These are phyloP conservation scores for Sporothrix dimorphospora DNA, from an alignment of 2,329 filamentous ascomycete genomes.

Conservation along the genomic window DNA sequence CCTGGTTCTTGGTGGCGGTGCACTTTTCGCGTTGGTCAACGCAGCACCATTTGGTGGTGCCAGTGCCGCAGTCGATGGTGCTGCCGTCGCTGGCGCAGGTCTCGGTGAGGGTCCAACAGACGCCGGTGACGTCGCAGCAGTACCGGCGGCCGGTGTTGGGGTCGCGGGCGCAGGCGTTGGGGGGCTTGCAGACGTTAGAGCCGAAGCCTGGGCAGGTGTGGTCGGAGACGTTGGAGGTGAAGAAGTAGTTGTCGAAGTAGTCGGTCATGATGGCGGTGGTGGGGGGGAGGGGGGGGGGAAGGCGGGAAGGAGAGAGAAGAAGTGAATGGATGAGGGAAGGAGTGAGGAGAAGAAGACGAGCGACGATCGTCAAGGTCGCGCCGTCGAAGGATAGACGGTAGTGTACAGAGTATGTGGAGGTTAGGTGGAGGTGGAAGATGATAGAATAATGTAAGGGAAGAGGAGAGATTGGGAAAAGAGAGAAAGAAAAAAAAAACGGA, in stretches of 20 bases:
- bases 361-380: slow-evolving; percentile 2
- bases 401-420: not conserved
- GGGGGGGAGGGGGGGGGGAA: not conserved
- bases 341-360: not conserved
- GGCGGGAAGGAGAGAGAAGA: not conserved
- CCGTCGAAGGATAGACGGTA: not conserved
- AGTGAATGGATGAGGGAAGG: not conserved
- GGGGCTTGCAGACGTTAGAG: slow-evolving; percentile 28
- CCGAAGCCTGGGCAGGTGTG: slow-evolving; percentile 31
- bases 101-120: slow-evolving; percentile 32
- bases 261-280: slow-evolving; percentile 23
- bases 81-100: slow-evolving; percentile 31
- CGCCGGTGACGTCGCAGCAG: slow-evolving; percentile 32
- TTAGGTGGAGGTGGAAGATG: not conserved
- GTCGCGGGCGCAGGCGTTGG: slow-evolving; percentile 34
- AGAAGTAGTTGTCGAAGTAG: slow-evolving; percentile 33
- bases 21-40: slow-evolving; percentile 30
- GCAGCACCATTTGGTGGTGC: slow-evolving; percentile 32
- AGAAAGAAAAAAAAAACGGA: not conserved
- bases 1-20: slow-evolving; percentile 29
- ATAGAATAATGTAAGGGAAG: not conserved
- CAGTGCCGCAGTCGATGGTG: slow-evolving; percentile 32
- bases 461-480: not conserved
- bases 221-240: slow-evolving; percentile 31
- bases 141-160: slow-evolving; percentile 32